Evolutionary conservation across 225 moss, liverwort and hornwort genomes (phyloP).

Genomic region (Climacium dendroides): DNA sequence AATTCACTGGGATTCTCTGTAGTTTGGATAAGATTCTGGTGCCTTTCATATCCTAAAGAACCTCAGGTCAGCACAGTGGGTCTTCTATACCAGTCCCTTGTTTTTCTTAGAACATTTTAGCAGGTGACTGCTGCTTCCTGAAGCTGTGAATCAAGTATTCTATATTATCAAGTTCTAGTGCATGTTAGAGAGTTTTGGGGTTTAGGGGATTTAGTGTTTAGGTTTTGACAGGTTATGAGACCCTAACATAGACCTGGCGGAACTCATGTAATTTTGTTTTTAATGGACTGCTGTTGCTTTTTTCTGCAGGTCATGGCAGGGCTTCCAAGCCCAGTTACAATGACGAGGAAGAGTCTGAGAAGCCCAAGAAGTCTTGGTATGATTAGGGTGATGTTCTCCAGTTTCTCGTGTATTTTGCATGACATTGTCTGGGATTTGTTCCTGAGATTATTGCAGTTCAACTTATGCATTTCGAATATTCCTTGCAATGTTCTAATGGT

Average conservation of each 20-base stretch:
- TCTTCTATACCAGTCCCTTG: not conserved
- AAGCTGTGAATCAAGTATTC: not conserved
- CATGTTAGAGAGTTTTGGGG: too few species aligned
- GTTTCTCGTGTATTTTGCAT: not conserved
- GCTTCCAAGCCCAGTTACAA: slow-evolving; percentile 6
- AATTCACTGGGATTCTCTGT: not conserved
- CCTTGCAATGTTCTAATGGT: not conserved
- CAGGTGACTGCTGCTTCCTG: not conserved
- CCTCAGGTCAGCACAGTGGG: not conserved
- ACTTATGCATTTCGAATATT: not conserved
- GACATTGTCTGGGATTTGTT: not conserved
- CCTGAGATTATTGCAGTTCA: not conserved
- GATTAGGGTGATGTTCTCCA: not conserved
- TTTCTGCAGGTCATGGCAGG: slow-evolving; percentile 5
- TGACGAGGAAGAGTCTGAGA: slow-evolving; percentile 12
- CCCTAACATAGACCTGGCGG: too few species aligned
- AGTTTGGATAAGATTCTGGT: not conserved
- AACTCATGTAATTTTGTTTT: not conserved
- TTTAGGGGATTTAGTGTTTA: too few species aligned
- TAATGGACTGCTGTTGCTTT: not conserved
- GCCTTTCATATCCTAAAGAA: not conserved
- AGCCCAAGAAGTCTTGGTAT: slow-evolving; percentile 39
- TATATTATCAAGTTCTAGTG: not conserved
- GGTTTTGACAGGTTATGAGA: too few species aligned
- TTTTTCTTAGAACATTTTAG: not conserved